A percentile compares a stretch with the other conserved stretches of the same genome.
Conservation (phyloP, 2,329 filamentous ascomycete species). For the Sarocladium kiliense region DNA sequence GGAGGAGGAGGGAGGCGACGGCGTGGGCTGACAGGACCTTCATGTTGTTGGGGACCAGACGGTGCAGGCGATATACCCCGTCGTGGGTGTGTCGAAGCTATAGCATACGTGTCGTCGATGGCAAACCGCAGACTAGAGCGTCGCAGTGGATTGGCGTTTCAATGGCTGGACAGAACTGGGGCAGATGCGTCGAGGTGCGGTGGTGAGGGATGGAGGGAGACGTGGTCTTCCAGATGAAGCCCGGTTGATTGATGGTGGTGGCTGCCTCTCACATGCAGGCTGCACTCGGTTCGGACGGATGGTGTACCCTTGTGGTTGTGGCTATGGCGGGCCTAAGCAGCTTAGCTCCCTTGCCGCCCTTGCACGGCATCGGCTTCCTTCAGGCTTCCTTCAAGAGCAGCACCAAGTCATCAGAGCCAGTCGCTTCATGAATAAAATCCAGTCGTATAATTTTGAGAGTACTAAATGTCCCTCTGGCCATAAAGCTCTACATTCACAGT, state of each 20-base stretch:
- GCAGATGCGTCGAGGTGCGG: too few species aligned
- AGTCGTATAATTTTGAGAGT: too few species aligned
- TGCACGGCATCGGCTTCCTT: neutral
- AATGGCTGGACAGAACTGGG: too few species aligned
- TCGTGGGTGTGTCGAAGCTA: neutral
- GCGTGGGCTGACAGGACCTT: conserved; percentile 15
- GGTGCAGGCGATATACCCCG: neutral
- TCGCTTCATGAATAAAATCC: too few species aligned
- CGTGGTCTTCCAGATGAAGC: neutral
- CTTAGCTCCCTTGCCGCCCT: neutral
- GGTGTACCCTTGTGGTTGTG: neutral
- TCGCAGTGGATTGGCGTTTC: too few species aligned
- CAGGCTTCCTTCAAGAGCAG: too few species aligned
- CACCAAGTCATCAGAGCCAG: too few species aligned
- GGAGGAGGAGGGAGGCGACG: conserved; percentile 19
- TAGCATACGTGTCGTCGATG: too few species aligned
- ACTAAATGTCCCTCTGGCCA: too few species aligned
- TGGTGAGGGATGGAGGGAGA: neutral
- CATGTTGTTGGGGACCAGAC: conserved; percentile 16
- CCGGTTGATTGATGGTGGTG: neutral
- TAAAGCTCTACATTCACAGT: too few species aligned
- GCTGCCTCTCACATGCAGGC: neutral
- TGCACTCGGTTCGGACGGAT: too few species aligned
- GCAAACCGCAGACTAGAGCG: too few species aligned
- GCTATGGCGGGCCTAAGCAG: neutral